These are phyloP conservation scores for Globisporangium paddicum DNA, from an alignment of 352 stramenopile genomes.

Conservation along the genomic window DNA sequence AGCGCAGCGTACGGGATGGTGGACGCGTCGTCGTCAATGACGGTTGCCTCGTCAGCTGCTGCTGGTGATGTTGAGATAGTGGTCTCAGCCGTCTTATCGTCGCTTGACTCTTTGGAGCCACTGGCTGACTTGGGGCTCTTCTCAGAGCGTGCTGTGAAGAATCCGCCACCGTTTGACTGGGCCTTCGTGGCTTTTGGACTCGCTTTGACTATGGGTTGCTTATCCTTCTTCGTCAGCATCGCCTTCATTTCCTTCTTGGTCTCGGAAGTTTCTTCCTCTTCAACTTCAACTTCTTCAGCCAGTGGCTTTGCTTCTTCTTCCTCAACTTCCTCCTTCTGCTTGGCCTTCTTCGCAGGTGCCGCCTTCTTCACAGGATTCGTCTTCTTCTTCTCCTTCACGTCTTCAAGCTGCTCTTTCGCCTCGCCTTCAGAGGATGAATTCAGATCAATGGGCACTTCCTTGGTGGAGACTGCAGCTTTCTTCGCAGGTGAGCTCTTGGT, in stretches of 20 bases:
- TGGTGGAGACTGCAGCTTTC: conserved; percentile 14
- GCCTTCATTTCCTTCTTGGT: neutral
- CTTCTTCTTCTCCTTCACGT: conserved; percentile 13
- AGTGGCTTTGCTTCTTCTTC: conserved; percentile 10
- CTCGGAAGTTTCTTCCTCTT: neutral
- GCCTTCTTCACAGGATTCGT: conserved; percentile 12
- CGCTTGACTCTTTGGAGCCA: neutral
- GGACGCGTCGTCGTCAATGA: neutral
- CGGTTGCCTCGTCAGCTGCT: conserved; percentile 7
- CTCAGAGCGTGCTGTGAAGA: conserved; percentile 28
- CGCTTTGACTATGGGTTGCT: neutral
- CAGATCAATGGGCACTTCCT: conserved; percentile 33
- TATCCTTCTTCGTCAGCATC: neutral
- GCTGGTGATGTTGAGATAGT: conserved; percentile 10
- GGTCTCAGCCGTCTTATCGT: neutral
- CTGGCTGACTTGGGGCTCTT: conserved; percentile 8
- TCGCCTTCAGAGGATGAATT: conserved; percentile 14
- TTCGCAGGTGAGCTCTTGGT: conserved; percentile 8
- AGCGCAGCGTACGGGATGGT: conserved; percentile 51
- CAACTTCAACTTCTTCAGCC: neutral
- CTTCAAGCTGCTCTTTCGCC: conserved; percentile 7
- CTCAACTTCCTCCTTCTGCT: neutral
- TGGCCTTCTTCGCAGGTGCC: neutral
- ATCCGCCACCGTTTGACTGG: conserved; percentile 9
- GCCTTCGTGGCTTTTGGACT: conserved; percentile 7